Base-by-base conservation (phyloP, 2,329 filamentous ascomycete species). In the Akanthomyces lecanii region DNA sequence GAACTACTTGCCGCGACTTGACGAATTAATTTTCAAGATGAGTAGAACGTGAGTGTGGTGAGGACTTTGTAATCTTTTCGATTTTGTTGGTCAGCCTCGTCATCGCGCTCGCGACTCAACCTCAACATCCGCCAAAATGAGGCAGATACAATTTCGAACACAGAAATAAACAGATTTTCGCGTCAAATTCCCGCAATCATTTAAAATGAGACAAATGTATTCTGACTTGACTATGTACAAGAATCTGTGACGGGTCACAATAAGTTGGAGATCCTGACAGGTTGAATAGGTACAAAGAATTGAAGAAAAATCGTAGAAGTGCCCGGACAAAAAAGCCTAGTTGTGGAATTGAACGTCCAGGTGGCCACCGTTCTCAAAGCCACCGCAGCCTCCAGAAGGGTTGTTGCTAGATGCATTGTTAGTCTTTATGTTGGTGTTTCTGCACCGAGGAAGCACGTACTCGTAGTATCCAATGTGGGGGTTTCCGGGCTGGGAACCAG, bases 341-440 rank as follows among this genome's bases (percentile, higher is more conserved):
- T 61, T 38, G 47, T 61, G 40, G 4, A 61, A 47, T 0, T 38
- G n/a, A 10, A 62, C 61, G 30, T 2, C 1, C 51, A 21, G n/a
- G 64, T 55, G 2, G 71, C 33, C 72, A 4, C 69, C 68, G 44
- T 68, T 65, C 45, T 63, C 66, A 66, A 68, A 73, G 5, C 71
- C 72, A 55, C 69, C 65, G 62, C 72, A 74, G 2, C 72, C 72
- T 2, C 72, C 72, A 3, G 67, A 62, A 0, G 71, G 72, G n/a
- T 54, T 42, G 42, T 18, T 30, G 48, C 72, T 69, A 59, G 4
- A 50, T 5, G 3, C 1, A 2, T 28, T 18, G 25, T 57, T n/a
- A 57, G 42, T n/a, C 25, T 36, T 5, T 10, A 23, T 11, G 3
- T 45, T 21, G 7, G 48, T 5, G 28, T 14, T 16, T 40, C 38